Evolutionary conservation across 305 asterid species (phyloP).

Genomic region (Fraxinus ornus): DNA sequence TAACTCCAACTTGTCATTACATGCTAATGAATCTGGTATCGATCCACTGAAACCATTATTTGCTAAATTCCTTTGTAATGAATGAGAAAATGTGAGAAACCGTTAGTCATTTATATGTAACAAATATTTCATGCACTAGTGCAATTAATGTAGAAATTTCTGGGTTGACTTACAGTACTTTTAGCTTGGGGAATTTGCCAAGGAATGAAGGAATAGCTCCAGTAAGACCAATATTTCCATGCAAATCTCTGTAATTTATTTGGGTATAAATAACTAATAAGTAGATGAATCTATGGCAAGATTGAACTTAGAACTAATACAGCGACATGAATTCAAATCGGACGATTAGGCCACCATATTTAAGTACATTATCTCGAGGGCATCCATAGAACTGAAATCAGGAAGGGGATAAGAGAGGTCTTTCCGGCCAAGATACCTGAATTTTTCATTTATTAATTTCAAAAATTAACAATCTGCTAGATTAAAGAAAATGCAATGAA

Average conservation of each 20-base stretch:
- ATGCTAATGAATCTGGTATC: constrained; percentile 43
- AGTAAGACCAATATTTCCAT: constrained; percentile 9
- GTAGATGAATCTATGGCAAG: too few species aligned
- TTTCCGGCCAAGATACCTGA: constrained; percentile 31
- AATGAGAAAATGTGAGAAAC: background rate
- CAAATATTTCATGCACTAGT: background rate
- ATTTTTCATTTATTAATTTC: background rate
- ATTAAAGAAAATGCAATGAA: too few species aligned
- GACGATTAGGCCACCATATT: background rate
- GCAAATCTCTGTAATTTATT: constrained; percentile 33
- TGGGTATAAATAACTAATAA: too few species aligned
- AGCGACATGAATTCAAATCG: background rate
- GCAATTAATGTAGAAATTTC: background rate
- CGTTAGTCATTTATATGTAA: background rate
- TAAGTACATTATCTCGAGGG: constrained; percentile 44
- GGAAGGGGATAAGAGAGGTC: constrained; percentile 26
- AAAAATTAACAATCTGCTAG: background rate
- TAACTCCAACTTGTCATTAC: constrained; percentile 36
- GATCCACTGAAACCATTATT: constrained; percentile 35
- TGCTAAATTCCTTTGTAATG: constrained; percentile 38
- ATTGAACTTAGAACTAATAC: background rate
- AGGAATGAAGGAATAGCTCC: constrained; percentile 52
- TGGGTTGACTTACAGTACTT: constrained; percentile 32
- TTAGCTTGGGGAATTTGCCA: constrained; percentile 41
- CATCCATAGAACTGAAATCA: constrained; percentile 46